These are phyloP conservation scores for Conticribra guillardii DNA, from an alignment of 108 stramenopile species.

Conservation along the genomic window DNA sequence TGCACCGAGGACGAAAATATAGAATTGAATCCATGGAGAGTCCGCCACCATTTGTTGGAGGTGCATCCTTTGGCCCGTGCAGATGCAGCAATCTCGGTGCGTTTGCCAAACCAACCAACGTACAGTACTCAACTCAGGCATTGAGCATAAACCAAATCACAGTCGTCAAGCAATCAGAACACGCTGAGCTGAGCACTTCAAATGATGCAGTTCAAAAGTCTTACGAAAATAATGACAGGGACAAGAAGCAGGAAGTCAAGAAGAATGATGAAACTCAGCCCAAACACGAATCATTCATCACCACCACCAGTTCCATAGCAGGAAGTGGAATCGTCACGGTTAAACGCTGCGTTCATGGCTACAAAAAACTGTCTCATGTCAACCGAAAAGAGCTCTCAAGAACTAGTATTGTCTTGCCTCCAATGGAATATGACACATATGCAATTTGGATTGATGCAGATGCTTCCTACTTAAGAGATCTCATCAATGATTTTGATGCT, in stretches of 20 bases:
- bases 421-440: constrained; percentile 92
- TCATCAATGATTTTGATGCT: constrained; percentile 58
- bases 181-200: constrained; percentile 42
- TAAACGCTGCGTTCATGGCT: constrained; percentile 79
- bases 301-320: constrained; percentile 50
- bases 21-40: constrained; percentile 78
- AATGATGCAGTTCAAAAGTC: neutral
- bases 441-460: constrained; percentile 94
- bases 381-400: constrained; percentile 74
- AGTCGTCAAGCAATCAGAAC: constrained; percentile 77
- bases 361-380: constrained; percentile 75
- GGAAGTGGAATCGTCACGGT: constrained; percentile 81
- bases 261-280: constrained; percentile 10
- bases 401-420: constrained; percentile 83
- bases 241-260: constrained; percentile 4
- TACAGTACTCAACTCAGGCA: constrained; percentile 75
- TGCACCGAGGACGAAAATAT: constrained; percentile 75
- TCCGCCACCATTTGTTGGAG: constrained; percentile 64
- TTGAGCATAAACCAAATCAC: constrained; percentile 73
- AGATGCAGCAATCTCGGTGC: constrained; percentile 59
- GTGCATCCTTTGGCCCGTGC: constrained; percentile 39
- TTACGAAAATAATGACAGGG: neutral
- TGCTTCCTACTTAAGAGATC: constrained; percentile 48
- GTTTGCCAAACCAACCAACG: constrained; percentile 71
- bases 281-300: constrained; percentile 9